Evolutionary conservation across 805 yeast species (phyloP), one percentile per base, ranked within the genome.

Genomic region (Dipodascopsis uninucleata): DNA sequence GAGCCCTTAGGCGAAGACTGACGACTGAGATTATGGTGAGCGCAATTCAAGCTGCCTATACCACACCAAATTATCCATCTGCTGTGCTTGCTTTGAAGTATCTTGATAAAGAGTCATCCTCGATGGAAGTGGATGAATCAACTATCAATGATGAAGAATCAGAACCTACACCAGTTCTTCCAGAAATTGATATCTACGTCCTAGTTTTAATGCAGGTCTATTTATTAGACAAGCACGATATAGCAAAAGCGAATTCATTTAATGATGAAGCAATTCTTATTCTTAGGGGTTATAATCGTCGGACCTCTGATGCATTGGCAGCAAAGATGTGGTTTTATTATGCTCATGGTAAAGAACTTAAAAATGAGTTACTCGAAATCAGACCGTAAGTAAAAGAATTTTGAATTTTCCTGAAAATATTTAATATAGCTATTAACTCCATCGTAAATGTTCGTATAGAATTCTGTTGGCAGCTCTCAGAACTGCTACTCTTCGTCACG

Each of bases 281-380:
- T 21, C 52, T 87, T 61, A 74, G 76, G 46, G 64, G 72, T 10
- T 82, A 82, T 68, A 87, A 87, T 66, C 78, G 83, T 54, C 77
- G 97, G 53, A 77, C 94, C 3, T 70, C 90, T 55, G 97, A 93
- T 66, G 79, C 85, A 58, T 75, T 93, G 47, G 79, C 79, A 53
- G 93, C 97, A 12, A 90, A 89, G 65, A 74, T 85, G 49, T 93
- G 97, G 97, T 93, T 90, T 63, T 90, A 88, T 69, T 75, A 85
- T 56, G 75, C 82, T 35, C 78, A 95, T 65, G 76, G 88, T 1
- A 78, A 79, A 55, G 97, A 90, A 69, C 68, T 81, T 43, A 60
- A 58, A 28, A 55, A 61, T 33, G 69, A 79, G 55, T 67, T 78
- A 47, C 69, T 72, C 39, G 65, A 76, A n/a, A 70, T 85, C 41